Conservation (phyloP, 176 grass and related monocot genomes). For the Carex littledalei region DNA sequence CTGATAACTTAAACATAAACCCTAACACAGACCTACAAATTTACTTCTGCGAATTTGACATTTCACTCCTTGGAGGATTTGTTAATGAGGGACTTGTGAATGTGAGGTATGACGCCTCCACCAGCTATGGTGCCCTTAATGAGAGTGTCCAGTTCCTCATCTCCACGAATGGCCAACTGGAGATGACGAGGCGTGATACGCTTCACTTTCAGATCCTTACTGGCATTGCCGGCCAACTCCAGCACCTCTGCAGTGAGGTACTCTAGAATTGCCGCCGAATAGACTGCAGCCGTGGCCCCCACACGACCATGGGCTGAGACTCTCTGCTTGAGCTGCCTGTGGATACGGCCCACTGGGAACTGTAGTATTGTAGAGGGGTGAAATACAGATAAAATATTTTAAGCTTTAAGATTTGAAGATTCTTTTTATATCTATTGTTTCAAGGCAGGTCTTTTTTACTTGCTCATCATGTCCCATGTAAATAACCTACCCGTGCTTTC, state of each 20-base stretch:
- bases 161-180: slow-evolving; percentile 66
- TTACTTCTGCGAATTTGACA: neutral
- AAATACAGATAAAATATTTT: neutral
- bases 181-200: slow-evolving; percentile 70
- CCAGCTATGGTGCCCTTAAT: slow-evolving; percentile 75
- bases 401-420: neutral
- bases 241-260: slow-evolving; percentile 65
- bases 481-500: too few relatives aligned
- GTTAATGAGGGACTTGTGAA: slow-evolving; percentile 70
- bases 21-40: neutral
- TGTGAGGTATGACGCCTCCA: slow-evolving; percentile 67
- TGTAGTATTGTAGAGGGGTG: neutral
- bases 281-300: slow-evolving; percentile 64
- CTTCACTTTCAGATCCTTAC: slow-evolving; percentile 84
- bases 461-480: too few relatives aligned
- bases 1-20: neutral
- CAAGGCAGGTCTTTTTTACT: too few relatives aligned
- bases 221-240: slow-evolving; percentile 64
- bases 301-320: slow-evolving; percentile 56
- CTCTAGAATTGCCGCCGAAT: slow-evolving; percentile 67
- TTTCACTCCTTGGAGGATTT: slow-evolving; percentile 60
- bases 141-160: slow-evolving; percentile 70
- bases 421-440: neutral
- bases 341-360: slow-evolving; percentile 59
- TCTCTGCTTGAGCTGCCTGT: slow-evolving; percentile 62